Base-by-base conservation (phyloP, 2,329 filamentous ascomycete genomes). In the Fusarium drepaniforme region DNA sequence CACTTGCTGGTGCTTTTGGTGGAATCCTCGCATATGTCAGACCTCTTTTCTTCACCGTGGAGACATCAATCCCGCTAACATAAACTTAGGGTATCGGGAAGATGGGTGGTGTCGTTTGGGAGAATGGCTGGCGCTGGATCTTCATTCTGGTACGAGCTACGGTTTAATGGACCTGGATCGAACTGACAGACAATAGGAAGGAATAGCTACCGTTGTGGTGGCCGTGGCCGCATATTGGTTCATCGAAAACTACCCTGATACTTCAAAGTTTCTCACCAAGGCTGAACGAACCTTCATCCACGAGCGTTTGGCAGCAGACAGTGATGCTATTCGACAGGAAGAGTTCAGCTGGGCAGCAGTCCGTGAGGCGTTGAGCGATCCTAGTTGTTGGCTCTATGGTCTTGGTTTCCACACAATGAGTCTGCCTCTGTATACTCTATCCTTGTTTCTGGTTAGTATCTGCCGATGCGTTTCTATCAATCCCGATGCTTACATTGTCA, bases 331-430 rank as follows among this genome's bases (percentile, higher is more conserved):
- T 0, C 88, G 91, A 7, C 85, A 92, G 58, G 93, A 96, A 74
- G 79, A 84, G 1, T 95, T 96, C 77, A 88, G 84, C 5, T 96
- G 93, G 94, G 81, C 75, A 0, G 91, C 91, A 23, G 93, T 95
- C 0, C 67, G 82, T 28, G 85, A 89, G 21, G 93, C 93, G 0
- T 81, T 94, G 46, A 89, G 86, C 16, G 92, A 96, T 75, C 89
- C 90, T 2, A 94, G 92, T 78, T 91, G 91, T 77, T 94, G 91
- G 91, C 85, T 95, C 0, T 95, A 95, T 74, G 91, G 92, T 0
- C 80, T 94, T 0, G 89, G 88, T 0, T 94, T 94, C 76, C 93
- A 95, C 79, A 94, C 92, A 7, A 91, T 94, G 86, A 93, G 90
- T 67, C 81, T 95, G 15, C 89, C 89, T 0, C 82, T 90, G 0